Base-by-base conservation (phyloP, 1,284 basidiomycete species). In the Pseudozyma tsukubaensis region DNA sequence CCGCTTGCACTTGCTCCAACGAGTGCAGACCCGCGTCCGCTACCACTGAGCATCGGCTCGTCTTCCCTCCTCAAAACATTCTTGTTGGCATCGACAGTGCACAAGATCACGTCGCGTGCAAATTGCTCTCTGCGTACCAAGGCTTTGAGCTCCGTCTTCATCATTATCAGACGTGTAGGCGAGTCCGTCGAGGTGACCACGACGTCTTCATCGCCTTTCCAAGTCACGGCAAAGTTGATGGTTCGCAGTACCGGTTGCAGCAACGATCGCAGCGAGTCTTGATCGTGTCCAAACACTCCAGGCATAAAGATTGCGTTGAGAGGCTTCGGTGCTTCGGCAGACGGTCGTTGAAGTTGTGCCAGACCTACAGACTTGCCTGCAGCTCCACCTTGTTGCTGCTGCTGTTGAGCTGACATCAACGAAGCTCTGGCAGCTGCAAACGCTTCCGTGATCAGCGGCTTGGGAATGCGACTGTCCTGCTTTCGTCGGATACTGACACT, bases 161-260 rank as follows among this genome's bases (percentile, higher is more conserved):
- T 71, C 67, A 74, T 66, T 51, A 70, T 56, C 3, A 77, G 61
- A 16, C 70, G 63, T 8, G 63, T 69, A 1, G 72, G 62, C 48
- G 72, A 62, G 24, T 78, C 76, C 21, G 54, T 29, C 21, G 76
- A 76, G 7, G 78, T 77, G 44, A 81, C 37, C 11, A 81, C 24
- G n/a, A 81, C 79, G 52, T 81, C 77, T 49, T 81, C 78, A 49
- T 81, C 78, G 12, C 72, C 72, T 48, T 72, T 60, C 78, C 78
- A 81, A 4, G 67, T 71, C 12, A 78, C 48, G 1, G 42, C 18
- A 58, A 77, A 78, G 32, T 59, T 52, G 49, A 73, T 68, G 18
- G 62, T 72, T 10, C 57, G 52, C 24, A 75, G 58, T 19, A 69
- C 47, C 6, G 69, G 67, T 32, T 72, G 66, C 45, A 81, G 45